phyloP scores from a whole-genome alignment of 148 eudicot genomes.

The Bassia scoparia region DNA sequence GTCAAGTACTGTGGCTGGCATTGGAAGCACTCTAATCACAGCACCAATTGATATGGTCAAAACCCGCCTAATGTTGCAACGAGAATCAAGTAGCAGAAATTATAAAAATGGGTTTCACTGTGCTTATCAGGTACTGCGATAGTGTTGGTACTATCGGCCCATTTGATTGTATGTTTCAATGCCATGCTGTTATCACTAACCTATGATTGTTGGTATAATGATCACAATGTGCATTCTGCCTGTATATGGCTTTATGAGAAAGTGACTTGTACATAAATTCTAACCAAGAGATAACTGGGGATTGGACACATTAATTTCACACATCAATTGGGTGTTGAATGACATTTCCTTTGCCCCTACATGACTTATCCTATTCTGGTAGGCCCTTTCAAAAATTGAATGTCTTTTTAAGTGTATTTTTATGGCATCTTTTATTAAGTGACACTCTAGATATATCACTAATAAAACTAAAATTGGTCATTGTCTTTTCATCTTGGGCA shows the following conservation, averaged over 20 bases:
- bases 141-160: conserved; percentile 4
- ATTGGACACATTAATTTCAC: not conserved
- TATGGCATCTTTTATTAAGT: too few species aligned
- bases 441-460: not conserved
- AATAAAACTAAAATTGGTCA: not conserved
- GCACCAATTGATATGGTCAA: conserved; percentile 89
- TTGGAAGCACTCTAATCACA: conserved; percentile 72
- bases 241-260: not conserved
- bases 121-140: conserved; percentile 62
- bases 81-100: conserved; percentile 52
- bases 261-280: not conserved
- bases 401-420: not conserved
- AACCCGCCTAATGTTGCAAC: conserved; percentile 94
- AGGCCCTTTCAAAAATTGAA: not conserved
- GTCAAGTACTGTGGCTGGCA: conserved; percentile 78
- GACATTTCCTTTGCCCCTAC: not conserved
- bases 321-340: not conserved
- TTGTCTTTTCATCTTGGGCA: not conserved
- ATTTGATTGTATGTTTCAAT: not conserved
- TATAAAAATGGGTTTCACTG: conserved; percentile 84
- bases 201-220: not conserved
- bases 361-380: not conserved
- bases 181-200: not conserved
- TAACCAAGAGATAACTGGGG: not conserved
- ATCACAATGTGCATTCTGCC: not conserved